Percentiles rank a stretch among this genome's conserved stretches.
Evolutionary conservation across 2,329 filamentous ascomycete genomes (phyloP).

Genomic region (Orbilia javanica): DNA sequence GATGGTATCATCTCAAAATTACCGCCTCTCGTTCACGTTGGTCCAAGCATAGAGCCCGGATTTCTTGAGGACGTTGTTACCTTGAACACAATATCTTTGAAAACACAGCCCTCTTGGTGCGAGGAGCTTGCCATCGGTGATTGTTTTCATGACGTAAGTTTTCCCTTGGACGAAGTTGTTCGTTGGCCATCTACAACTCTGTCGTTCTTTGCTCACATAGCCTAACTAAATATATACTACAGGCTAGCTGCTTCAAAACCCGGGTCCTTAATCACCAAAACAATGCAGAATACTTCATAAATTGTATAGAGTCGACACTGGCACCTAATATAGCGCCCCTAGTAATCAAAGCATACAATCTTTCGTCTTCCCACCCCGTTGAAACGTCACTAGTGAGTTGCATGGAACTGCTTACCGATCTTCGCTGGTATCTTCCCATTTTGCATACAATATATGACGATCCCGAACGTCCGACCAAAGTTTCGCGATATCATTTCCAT

Average conservation of each 20-base stretch:
- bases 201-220: background rate
- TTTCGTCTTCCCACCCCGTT: background rate
- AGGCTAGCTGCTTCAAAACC: slow-evolving; percentile 53
- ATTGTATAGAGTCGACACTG: slow-evolving; percentile 19
- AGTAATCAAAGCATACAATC: slow-evolving; percentile 25
- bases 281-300: slow-evolving; percentile 36
- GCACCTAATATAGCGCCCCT: background rate
- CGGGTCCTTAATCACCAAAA: slow-evolving; percentile 32
- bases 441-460: slow-evolving; percentile 6
- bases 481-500: slow-evolving; percentile 54
- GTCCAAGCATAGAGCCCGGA: slow-evolving; percentile 31
- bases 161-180: background rate
- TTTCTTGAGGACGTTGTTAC: slow-evolving; percentile 39
- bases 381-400: slow-evolving; percentile 30
- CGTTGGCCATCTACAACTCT: too few species aligned
- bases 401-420: slow-evolving; percentile 50
- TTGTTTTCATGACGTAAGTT: slow-evolving; percentile 51
- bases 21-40: slow-evolving; percentile 42
- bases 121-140: slow-evolving; percentile 38
- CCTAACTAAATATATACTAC: background rate
- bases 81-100: slow-evolving; percentile 24
- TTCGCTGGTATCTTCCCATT: slow-evolving; percentile 53
- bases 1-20: slow-evolving; percentile 32
- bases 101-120: slow-evolving; percentile 36
- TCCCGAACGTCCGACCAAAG: background rate